A percentile compares a stretch with the other conserved stretches of the same genome.
Evolutionary conservation across 441 rosid species (phyloP).

Genomic region (Bruguiera hainesii): DNA sequence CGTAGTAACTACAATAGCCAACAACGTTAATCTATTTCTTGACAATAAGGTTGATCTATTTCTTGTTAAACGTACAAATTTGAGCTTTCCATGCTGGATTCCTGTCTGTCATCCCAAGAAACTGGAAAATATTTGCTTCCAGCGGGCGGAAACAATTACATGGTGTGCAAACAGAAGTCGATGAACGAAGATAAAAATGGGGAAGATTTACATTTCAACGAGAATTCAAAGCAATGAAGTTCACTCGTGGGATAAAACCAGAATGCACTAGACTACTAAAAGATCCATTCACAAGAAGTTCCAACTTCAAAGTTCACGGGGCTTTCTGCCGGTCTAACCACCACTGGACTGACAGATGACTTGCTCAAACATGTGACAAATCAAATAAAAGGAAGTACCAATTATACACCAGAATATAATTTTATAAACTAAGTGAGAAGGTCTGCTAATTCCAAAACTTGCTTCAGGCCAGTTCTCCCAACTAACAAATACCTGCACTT

Average conservation of each 20-base stretch:
- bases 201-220: not conserved
- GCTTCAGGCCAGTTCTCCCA: constrained; percentile 7
- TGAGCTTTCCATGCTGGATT: too few relatives aligned
- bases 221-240: not conserved
- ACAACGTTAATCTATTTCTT: too few relatives aligned
- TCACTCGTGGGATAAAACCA: not conserved
- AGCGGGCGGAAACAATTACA: too few relatives aligned
- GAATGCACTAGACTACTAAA: not conserved
- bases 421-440: constrained; percentile 16
- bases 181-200: not conserved
- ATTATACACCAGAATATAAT: constrained; percentile 13
- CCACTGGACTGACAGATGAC: not conserved
- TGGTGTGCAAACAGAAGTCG: not conserved
- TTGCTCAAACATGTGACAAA: constrained; percentile 15
- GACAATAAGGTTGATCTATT: too few relatives aligned
- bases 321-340: constrained; percentile 9
- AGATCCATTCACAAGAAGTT: not conserved
- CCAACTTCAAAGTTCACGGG: not conserved
- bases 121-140: too few relatives aligned
- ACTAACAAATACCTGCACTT: constrained; percentile 5
- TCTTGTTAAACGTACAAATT: too few relatives aligned
- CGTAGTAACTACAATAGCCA: too few relatives aligned
- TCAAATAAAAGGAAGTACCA: constrained; percentile 12
- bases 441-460: constrained; percentile 1
- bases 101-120: too few relatives aligned